phyloP scores from a whole-genome alignment of 2,329 filamentous ascomycete species.

The Xylaria sp. region DNA sequence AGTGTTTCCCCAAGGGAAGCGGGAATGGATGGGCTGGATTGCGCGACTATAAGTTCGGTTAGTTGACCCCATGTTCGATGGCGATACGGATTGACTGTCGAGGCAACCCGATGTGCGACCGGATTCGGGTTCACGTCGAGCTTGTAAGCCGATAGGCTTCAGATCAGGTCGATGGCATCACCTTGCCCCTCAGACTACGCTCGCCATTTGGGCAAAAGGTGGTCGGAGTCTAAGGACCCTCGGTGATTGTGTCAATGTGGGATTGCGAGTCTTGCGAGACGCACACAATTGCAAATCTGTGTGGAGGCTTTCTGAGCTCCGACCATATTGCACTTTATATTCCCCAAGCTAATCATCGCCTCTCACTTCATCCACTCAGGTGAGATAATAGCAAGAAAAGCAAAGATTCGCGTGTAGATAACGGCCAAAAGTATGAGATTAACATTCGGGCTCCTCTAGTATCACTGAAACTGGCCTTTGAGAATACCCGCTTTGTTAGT shows the following conservation, averaged over 20 bases:
- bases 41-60: neutral
- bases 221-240: neutral
- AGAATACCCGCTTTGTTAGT: neutral
- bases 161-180: neutral
- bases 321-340: neutral
- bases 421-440: neutral
- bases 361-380: neutral
- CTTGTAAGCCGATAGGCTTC: neutral
- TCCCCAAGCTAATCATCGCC: neutral
- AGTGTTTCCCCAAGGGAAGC: neutral
- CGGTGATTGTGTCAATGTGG: neutral
- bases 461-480: neutral
- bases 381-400: neutral
- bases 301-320: neutral
- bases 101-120: neutral
- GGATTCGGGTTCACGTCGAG: neutral
- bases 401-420: neutral
- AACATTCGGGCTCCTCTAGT: neutral
- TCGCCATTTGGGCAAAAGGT: neutral
- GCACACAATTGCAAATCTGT: neutral
- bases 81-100: neutral
- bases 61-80: neutral
- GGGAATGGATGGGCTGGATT: neutral
- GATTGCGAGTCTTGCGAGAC: neutral
- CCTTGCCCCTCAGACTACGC: neutral